Percentiles rank a stretch among this genome's conserved stretches.
These are phyloP conservation scores for Cryptosporidium felis DNA, from an alignment of 169 alveolate genomes.

Conservation along the genomic window DNA sequence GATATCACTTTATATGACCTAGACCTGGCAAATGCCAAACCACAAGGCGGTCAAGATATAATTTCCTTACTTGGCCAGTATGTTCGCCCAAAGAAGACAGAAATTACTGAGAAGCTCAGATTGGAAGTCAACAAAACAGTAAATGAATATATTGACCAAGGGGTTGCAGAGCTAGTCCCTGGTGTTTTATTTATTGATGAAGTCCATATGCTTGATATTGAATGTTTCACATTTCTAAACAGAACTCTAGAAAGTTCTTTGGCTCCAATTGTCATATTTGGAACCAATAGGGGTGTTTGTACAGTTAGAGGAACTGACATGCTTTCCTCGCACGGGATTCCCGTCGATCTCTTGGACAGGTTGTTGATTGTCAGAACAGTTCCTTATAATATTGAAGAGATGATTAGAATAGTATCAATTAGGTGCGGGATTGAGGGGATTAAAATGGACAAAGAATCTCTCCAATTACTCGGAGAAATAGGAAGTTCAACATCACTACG, in stretches of 20 bases:
- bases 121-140: slow-evolving; percentile 98
- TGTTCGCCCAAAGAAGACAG: slow-evolving; percentile 97
- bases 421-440: slow-evolving; percentile 96
- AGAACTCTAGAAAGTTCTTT: slow-evolving; percentile 97
- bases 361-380: slow-evolving; percentile 96
- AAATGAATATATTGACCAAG: slow-evolving; percentile 95
- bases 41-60: slow-evolving; percentile 97
- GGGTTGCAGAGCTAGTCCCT: slow-evolving; percentile 99
- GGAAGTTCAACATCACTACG: slow-evolving; percentile 96
- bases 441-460: slow-evolving; percentile 94
- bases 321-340: slow-evolving; percentile 98
- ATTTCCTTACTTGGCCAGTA: slow-evolving; percentile 95
- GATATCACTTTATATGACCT: slow-evolving; percentile 99
- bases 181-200: slow-evolving; percentile 99
- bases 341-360: slow-evolving; percentile 99
- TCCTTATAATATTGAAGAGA: slow-evolving; percentile 94
- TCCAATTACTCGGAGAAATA: slow-evolving; percentile 93
- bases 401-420: slow-evolving; percentile 91
- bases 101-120: slow-evolving; percentile 98
- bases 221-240: slow-evolving; percentile 97
- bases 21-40: slow-evolving; percentile 99
- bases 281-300: slow-evolving; percentile 98
- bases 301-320: slow-evolving; percentile 98
- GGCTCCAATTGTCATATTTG: slow-evolving; percentile 98
- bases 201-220: slow-evolving; percentile 99